Evolutionary conservation across 176 grass and related monocot species (phyloP).

Genomic region (Aegilops umbellulata): DNA sequence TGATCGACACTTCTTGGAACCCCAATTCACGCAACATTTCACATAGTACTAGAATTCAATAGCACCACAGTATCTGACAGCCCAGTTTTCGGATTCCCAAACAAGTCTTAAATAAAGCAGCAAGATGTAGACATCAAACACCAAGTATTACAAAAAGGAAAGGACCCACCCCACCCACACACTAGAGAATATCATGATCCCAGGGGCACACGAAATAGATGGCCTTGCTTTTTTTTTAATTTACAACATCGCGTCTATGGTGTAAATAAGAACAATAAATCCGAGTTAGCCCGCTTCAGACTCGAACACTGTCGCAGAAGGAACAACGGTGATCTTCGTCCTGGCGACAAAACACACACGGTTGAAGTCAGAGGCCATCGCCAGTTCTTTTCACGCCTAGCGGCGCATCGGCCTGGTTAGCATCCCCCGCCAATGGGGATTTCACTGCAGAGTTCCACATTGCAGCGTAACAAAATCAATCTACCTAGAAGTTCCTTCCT

Average conservation of each 20-base stretch:
- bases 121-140: not conserved
- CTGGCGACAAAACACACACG: constrained; percentile 21
- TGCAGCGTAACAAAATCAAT: constrained; percentile 25
- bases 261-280: constrained; percentile 33
- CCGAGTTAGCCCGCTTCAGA: constrained; percentile 26
- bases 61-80: no score
- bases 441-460: not conserved
- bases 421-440: constrained; percentile 12
- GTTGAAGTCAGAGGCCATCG: not conserved
- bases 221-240: constrained; percentile 18
- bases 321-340: constrained; percentile 13
- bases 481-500: constrained; percentile 59
- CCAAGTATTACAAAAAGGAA: constrained; percentile 23
- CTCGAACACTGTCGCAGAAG: constrained; percentile 4
- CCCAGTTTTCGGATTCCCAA: not conserved
- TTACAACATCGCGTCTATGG: constrained; percentile 39
- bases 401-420: constrained; percentile 26
- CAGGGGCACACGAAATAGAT: constrained; percentile 16
- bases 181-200: constrained; percentile 23
- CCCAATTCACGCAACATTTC: no score
- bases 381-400: constrained; percentile 20
- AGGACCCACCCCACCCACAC: constrained; percentile 15
- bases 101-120: constrained; percentile 26
- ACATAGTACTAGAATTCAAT: not conserved
- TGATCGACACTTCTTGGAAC: no score